Evolutionary conservation across 345 rosid genomes (phyloP), one percentile per base, ranked within the genome.

Genomic region (Angophora floribunda): DNA sequence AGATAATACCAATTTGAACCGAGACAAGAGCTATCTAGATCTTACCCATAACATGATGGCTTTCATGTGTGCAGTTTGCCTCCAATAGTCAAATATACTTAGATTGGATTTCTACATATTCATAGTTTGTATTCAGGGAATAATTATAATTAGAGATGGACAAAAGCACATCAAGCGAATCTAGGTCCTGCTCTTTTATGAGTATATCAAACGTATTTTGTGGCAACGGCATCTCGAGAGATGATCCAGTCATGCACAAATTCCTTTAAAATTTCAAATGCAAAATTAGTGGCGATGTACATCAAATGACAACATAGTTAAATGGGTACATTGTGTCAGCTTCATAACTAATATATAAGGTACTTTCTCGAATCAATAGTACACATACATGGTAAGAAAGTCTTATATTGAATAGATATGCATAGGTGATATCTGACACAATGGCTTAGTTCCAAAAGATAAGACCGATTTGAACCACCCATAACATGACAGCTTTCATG

Each of bases 241-340:
- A 2, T 4, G 28, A 24, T 9, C 12, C 0, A 13, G 5, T 57
- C 11, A 9, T 22, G 9, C 12, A 22, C 1, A 28, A 22, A 4
- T 8, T 10, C 9, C 28, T 24, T 57, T 8, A 24, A 7, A 57
- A 22, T n/a, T 57, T 57, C 4, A 8, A 9, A 9, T 15, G 0
- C 5, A 9, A 17, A 17, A 44, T 19, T 5, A 10, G 26, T 36
- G 24, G 13, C 7, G 24, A 70, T 70, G 4, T 13, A 36, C 41
- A 3, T 36, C 26, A 9, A 19, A 11, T 17, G 82, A 36, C 4
- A 6, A 70, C 17, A 19, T 19, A 4, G 47, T 70, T 36, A 17
- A 5, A 9, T 70, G 47, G 44, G 21, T 19, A 9, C 10, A 41
- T 47, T 21, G 21, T 9, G 7, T 17, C 11, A 5, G 26, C 11